A percentile compares a stretch with the other conserved stretches of the same genome.
Conservation (phyloP, 176 grass and related monocot species). For the Bothriochloa decipiens region DNA sequence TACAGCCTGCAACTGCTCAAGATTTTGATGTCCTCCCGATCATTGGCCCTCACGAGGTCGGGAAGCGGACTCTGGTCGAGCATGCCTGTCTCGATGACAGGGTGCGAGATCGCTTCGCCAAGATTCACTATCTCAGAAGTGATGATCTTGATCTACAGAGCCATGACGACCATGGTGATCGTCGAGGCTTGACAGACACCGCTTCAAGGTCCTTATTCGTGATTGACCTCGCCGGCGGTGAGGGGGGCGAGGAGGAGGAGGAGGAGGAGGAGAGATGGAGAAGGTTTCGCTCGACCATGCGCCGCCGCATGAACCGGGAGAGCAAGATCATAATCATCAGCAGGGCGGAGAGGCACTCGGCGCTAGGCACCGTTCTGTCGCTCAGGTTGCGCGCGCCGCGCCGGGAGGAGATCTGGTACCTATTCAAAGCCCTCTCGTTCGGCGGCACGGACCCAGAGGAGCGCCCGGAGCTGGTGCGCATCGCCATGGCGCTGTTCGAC, state of each 20-base stretch:
- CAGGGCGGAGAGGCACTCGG: neutral
- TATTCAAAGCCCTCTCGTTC: neutral
- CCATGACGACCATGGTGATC: neutral
- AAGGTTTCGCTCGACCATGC: neutral
- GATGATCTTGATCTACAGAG: neutral
- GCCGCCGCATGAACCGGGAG: no score
- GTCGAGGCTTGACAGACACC: no score
- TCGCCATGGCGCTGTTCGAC: neutral
- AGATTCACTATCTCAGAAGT: neutral
- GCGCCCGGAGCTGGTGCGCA: neutral
- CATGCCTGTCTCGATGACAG: constrained; percentile 3
- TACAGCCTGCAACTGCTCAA: neutral
- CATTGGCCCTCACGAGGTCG: neutral
- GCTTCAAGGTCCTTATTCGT: neutral
- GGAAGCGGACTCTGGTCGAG: constrained; percentile 25
- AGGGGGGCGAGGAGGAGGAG: neutral
- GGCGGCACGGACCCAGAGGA: neutral
- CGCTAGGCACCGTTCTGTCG: neutral
- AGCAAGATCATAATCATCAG: constrained; percentile 11
- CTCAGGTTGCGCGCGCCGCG: neutral
- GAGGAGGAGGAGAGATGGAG: neutral
- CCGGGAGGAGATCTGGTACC: constrained; percentile 17
- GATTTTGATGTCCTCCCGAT: neutral
- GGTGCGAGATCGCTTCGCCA: neutral
- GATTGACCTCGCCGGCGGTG: neutral